Evolutionary conservation across 2,329 filamentous ascomycete genomes (phyloP).

Genomic region (Rhexocercosporidium sp.): DNA sequence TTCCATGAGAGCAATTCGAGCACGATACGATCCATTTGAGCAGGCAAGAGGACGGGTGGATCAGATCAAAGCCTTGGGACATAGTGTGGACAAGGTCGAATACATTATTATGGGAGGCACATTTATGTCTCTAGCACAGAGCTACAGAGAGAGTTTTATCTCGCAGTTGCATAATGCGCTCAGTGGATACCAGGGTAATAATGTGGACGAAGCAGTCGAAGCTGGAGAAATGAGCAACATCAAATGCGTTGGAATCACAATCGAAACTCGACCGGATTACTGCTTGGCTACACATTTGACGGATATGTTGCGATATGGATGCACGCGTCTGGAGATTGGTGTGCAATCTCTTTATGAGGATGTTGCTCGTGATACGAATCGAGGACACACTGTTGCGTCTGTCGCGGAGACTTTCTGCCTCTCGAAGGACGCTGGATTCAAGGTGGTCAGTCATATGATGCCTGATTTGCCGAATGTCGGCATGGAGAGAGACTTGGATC

Average conservation of each 20-base stretch:
- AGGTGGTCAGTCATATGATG: constrained; percentile 99
- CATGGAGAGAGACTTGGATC: constrained; percentile 96
- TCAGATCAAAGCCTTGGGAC: constrained; percentile 92
- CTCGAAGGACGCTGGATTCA: constrained; percentile 98
- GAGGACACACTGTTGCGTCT: constrained; percentile 92
- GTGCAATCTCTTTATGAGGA: constrained; percentile 98
- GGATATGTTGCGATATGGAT: constrained; percentile 97
- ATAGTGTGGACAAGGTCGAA: constrained; percentile 98
- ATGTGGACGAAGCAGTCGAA: constrained; percentile 93
- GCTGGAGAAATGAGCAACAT: constrained; percentile 96
- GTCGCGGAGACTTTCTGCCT: constrained; percentile 96
- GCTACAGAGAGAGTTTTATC: constrained; percentile 92
- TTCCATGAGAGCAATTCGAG: constrained; percentile 96
- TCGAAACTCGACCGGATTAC: constrained; percentile 96
- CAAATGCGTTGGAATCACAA: constrained; percentile 98
- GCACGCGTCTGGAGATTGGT: constrained; percentile 90
- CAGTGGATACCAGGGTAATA: constrained; percentile 91
- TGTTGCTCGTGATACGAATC: constrained; percentile 96
- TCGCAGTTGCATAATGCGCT: constrained; percentile 95
- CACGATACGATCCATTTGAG: constrained; percentile 96
- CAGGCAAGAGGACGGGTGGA: constrained; percentile 95
- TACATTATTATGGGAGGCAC: constrained; percentile 99
- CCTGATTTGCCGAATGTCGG: constrained; percentile 97
- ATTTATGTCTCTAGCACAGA: constrained; percentile 93
- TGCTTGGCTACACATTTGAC: constrained; percentile 94